Base-by-base conservation (phyloP, 2,329 filamentous ascomycete genomes). In the Aureobasidium namibiae region DNA sequence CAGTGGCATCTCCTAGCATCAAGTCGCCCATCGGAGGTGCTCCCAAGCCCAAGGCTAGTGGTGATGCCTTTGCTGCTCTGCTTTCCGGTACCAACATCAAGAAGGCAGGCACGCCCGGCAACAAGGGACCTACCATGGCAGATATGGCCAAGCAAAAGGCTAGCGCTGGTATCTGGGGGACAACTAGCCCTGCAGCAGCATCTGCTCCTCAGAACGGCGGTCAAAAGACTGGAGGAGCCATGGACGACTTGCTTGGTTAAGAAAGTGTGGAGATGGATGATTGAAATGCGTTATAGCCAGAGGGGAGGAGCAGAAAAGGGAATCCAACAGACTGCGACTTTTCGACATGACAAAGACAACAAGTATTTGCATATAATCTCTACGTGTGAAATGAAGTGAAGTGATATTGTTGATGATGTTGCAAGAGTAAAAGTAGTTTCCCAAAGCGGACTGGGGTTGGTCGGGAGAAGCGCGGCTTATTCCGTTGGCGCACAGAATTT, bases 61-160 rank as follows among this genome's bases (percentile, higher is more conserved):
- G 87, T 18, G 94, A 99, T 72, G 92, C 89, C 0, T 99, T 99
- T 67, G 92, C 91, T 14, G 88, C 86, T 21, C 80, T 99, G 34
- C 95, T 95, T 84, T 87, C 75, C 33, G 74, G 76, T 9, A 81
- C 87, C 61, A 85, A 83, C 64, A 58, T 68, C 41, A 72, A 72
- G 65, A 71, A 69, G 86, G 75, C 81, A 1, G 79, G 75, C 61
- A 81, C 85, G 2, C 78, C 81, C 13, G 78, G 77, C 10, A 77
- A 80, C 57, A 80, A 85, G 61, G 88, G 87, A 0, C 86, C 90
- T 54, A 92, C 92, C 59, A 82, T 99, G 75, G 92, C 91, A 31
- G 92, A 95, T 72, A 84, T 99, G 73, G 92, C 92, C n/a, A 96
- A 96, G 79, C 91, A 96, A 75, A 96, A 97, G 81, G 94, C 91